phyloP scores from a whole-genome alignment of 768 basidiomycete species.

The Panaeolus papilionaceus region DNA sequence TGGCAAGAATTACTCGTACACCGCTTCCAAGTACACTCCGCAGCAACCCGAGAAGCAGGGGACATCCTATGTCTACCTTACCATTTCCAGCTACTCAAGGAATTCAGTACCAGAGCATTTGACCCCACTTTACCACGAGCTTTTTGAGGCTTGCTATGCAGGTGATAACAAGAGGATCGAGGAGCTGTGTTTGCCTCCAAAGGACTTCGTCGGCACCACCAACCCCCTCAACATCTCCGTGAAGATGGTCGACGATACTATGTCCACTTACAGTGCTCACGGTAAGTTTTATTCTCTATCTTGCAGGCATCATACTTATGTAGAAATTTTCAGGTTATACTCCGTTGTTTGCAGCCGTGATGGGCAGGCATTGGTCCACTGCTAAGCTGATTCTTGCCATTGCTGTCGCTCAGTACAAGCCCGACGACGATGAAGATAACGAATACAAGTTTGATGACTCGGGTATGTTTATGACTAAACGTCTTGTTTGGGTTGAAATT shows the following conservation, averaged over 20 bases:
- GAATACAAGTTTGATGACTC: background rate
- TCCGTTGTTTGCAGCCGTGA: slow-evolving; percentile 56
- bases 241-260: slow-evolving; percentile 27
- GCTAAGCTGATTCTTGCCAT: slow-evolving; percentile 66
- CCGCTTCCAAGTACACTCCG: slow-evolving; percentile 11
- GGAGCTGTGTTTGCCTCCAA: slow-evolving; percentile 55
- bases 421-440: slow-evolving; percentile 38
- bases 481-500: background rate
- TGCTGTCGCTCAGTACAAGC: slow-evolving; percentile 57
- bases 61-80: slow-evolving; percentile 21
- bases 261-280: slow-evolving; percentile 28
- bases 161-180: slow-evolving; percentile 59
- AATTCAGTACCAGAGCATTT: slow-evolving; percentile 38
- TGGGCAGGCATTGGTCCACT: slow-evolving; percentile 58
- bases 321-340: slow-evolving; percentile 43
- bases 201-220: slow-evolving; percentile 23
- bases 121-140: slow-evolving; percentile 51
- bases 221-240: slow-evolving; percentile 53
- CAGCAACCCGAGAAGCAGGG: background rate
- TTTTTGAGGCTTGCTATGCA: slow-evolving; percentile 60
- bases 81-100: slow-evolving; percentile 22
- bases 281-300: background rate
- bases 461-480: background rate
- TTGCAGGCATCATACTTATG: background rate
- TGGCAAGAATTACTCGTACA: slow-evolving; percentile 14